Conservation (phyloP, 2,329 filamentous ascomycete species). For the Neofusicoccum laricinum region DNA sequence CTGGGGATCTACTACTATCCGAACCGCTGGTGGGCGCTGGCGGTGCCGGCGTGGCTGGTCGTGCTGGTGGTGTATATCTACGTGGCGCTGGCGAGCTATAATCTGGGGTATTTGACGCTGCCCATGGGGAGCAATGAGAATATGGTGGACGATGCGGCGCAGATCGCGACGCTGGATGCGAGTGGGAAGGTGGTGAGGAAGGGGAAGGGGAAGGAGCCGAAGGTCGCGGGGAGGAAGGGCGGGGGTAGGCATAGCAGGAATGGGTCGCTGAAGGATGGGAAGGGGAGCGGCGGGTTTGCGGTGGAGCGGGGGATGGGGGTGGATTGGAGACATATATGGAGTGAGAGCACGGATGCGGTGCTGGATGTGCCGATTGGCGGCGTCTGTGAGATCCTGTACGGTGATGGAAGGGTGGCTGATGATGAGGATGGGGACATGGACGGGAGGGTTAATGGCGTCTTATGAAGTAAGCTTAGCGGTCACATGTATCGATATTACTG, state of each 20-base stretch:
- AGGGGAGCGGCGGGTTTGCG: constrained; percentile 31
- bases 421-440: background rate
- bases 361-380: constrained; percentile 95
- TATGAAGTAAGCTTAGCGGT: background rate
- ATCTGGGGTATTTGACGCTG: constrained; percentile 82
- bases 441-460: background rate
- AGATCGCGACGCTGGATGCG: constrained; percentile 75
- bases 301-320: constrained; percentile 42
- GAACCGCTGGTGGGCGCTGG: constrained; percentile 95
- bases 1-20: constrained; percentile 96
- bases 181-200: constrained; percentile 50
- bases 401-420: constrained; percentile 50
- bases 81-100: constrained; percentile 85
- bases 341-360: constrained; percentile 89
- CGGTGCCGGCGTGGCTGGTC: constrained; percentile 85
- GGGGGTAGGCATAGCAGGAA: constrained; percentile 29
- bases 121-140: constrained; percentile 79
- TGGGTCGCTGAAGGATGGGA: constrained; percentile 27
- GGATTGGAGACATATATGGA: constrained; percentile 84
- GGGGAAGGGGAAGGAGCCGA: constrained; percentile 32
- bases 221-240: constrained; percentile 39
- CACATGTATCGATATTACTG: too few species aligned
- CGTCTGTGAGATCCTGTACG: constrained; percentile 92
- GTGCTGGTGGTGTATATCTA: constrained; percentile 91
- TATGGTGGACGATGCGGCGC: constrained; percentile 84